Evolutionary conservation across 768 basidiomycete genomes (phyloP).

Genomic region (Pholiota microspora): DNA sequence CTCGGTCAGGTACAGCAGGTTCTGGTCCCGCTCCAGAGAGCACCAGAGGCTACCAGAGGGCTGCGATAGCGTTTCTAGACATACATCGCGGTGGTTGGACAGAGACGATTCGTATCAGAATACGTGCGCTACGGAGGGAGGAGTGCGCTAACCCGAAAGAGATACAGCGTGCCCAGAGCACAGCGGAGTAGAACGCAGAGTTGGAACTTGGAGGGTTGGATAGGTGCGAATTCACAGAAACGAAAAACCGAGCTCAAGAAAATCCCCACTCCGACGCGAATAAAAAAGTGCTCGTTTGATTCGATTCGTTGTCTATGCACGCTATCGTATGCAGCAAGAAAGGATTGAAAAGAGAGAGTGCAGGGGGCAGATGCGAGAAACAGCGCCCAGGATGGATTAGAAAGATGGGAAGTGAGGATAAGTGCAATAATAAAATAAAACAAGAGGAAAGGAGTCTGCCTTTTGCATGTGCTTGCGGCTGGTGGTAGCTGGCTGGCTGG

Average conservation of each 20-base stretch:
- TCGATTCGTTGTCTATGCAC: conserved; percentile 8
- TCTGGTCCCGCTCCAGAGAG: background rate
- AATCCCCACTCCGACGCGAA: background rate
- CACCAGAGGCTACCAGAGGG: background rate
- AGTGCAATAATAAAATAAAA: conserved; percentile 4
- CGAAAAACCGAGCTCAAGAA: background rate
- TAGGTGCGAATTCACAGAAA: too few relatives aligned
- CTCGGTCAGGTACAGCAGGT: background rate
- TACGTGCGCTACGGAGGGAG: too few relatives aligned
- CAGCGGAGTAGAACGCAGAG: too few relatives aligned
- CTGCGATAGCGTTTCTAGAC: background rate
- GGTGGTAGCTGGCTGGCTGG: too few relatives aligned
- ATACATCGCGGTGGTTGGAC: background rate
- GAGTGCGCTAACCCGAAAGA: too few relatives aligned
- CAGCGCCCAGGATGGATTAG: background rate
- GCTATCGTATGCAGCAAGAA: conserved; percentile 6
- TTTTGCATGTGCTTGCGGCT: conserved; percentile 2
- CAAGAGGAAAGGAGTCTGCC: conserved; percentile 2
- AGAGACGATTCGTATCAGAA: background rate
- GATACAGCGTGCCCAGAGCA: too few relatives aligned
- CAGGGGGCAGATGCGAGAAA: background rate
- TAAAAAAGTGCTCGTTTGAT: conserved; percentile 5
- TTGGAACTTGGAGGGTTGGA: too few relatives aligned
- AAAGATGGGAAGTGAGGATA: background rate
- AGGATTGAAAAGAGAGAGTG: background rate